These are phyloP conservation scores for Talaromyces sp. DNA, from an alignment of 2,329 filamentous ascomycete species.

Conservation along the genomic window DNA sequence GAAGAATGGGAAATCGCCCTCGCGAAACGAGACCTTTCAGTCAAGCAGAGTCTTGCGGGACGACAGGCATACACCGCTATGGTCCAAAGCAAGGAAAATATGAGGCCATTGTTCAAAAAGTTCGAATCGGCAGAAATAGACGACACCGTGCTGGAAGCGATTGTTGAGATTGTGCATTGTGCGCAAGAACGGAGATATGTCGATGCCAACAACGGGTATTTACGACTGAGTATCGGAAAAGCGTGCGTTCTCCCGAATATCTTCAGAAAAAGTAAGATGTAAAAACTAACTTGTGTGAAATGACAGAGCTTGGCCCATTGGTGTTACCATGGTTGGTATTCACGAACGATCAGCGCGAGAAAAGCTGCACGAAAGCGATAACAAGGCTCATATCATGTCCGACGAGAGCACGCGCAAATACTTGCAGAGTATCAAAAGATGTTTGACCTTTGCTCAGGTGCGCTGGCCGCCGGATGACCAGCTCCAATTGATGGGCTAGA, in stretches of 20 bases:
- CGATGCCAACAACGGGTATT: constrained; percentile 91
- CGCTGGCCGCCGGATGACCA: constrained; percentile 92
- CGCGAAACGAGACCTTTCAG: constrained; percentile 48
- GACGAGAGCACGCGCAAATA: constrained; percentile 95
- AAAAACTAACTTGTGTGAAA: not conserved
- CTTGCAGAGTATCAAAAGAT: constrained; percentile 94
- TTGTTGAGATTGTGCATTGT: constrained; percentile 86
- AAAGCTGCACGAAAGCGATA: constrained; percentile 77
- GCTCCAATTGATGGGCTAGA: constrained; percentile 83
- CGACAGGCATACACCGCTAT: constrained; percentile 78
- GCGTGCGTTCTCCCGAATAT: constrained; percentile 43
- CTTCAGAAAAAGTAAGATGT: not conserved
- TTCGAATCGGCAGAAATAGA: constrained; percentile 78
- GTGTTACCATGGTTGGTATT: constrained; percentile 99
- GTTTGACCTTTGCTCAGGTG: constrained; percentile 91
- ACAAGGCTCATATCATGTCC: constrained; percentile 91
- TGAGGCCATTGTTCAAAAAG: constrained; percentile 83
- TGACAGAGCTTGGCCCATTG: constrained; percentile 81
- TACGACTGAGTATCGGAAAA: constrained; percentile 89
- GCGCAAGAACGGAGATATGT: constrained; percentile 90
- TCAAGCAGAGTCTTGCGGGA: constrained; percentile 69
- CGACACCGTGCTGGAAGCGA: constrained; percentile 69
- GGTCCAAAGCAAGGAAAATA: constrained; percentile 78
- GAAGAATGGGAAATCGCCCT: constrained; percentile 79
- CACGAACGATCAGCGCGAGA: constrained; percentile 94